A percentile compares a stretch with the other conserved stretches of the same genome.
phyloP scores from a whole-genome alignment of 176 grass and related monocot genomes.

The Elymus sibiricus region DNA sequence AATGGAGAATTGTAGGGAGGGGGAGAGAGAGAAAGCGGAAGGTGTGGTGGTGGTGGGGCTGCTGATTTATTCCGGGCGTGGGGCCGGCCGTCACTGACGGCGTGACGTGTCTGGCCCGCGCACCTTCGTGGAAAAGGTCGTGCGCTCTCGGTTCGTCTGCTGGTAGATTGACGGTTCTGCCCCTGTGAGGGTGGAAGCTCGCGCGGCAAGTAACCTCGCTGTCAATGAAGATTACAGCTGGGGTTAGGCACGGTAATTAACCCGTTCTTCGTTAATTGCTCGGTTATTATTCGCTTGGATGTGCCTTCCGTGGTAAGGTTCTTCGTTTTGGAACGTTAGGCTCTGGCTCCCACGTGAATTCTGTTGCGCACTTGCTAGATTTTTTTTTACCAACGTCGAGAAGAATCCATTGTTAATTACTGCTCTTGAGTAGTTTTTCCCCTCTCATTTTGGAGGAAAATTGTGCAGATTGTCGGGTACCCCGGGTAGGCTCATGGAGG shows the following conservation, averaged over 20 bases:
- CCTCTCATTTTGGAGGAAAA: too few relatives aligned
- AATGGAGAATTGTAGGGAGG: neutral
- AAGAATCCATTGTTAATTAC: neutral
- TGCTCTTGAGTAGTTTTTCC: too few relatives aligned
- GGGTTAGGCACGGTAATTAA: neutral
- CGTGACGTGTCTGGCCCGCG: slow-evolving; percentile 18
- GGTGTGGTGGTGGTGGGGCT: neutral
- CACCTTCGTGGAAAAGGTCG: slow-evolving; percentile 11
- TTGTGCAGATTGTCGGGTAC: too few relatives aligned
- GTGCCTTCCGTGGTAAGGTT: neutral
- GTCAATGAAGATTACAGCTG: neutral
- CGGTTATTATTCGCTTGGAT: too few relatives aligned
- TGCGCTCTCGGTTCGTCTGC: neutral
- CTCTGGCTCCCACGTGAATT: neutral
- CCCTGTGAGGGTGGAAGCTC: neutral
- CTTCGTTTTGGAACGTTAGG: neutral
- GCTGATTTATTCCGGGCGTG: slow-evolving; percentile 10
- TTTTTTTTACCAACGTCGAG: neutral
- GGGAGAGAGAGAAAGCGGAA: neutral
- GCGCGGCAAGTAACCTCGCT: neutral
- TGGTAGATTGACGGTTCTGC: neutral
- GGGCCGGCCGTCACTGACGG: neutral
- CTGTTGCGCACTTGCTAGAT: neutral
- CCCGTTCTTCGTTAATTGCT: neutral
- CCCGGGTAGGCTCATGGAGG: too few relatives aligned